Evolutionary conservation across 257 asterid species (phyloP).

Genomic region (Leonotis leonurus): DNA sequence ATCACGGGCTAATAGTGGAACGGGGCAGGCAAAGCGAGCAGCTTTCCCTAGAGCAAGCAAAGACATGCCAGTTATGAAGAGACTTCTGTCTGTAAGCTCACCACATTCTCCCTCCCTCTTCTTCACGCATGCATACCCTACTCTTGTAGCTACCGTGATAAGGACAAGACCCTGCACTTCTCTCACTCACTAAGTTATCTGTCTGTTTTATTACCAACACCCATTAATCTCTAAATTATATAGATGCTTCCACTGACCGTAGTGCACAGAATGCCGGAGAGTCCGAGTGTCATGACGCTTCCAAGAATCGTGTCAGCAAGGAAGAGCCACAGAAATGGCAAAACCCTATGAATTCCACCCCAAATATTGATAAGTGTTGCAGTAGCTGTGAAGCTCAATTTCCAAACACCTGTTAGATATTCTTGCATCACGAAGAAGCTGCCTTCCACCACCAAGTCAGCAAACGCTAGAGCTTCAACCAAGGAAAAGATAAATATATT

Average conservation of each 20-base stretch:
- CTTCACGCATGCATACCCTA: neutral
- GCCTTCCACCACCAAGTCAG: neutral
- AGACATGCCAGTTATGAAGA: neutral
- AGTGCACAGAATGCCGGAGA: neutral
- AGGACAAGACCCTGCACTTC: neutral
- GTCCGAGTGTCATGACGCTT: neutral
- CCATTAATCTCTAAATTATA: no score
- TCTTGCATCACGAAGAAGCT: neutral
- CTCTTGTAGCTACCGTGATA: neutral
- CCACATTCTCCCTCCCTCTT: neutral
- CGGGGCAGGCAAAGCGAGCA: neutral
- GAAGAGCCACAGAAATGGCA: neutral
- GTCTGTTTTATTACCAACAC: no score
- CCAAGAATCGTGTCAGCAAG: neutral
- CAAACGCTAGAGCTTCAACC: no score
- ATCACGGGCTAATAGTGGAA: no score
- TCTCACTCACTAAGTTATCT: no score
- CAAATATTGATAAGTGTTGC: neutral
- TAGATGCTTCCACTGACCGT: neutral
- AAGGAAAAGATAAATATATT: no score
- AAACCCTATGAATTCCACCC: neutral
- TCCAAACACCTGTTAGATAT: neutral
- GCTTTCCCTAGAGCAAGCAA: neutral
- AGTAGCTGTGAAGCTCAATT: neutral
- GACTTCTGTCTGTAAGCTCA: neutral